Conservation (phyloP, 495 filamentous ascomycete species). For the Melanomma pulvis-pyrius region DNA sequence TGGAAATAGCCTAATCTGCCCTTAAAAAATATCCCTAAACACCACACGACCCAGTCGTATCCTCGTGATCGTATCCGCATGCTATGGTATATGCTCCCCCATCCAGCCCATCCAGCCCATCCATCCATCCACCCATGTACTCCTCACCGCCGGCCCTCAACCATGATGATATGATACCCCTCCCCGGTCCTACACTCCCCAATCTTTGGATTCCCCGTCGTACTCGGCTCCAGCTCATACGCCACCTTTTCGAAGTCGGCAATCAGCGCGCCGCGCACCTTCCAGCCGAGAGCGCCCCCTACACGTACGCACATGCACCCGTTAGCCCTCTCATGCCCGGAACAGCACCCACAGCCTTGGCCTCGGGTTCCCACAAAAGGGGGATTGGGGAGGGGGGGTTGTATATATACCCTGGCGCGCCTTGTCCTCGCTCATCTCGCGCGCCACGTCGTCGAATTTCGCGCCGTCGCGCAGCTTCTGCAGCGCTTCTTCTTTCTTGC, state of each 20-base stretch:
- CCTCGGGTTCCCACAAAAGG: neutral
- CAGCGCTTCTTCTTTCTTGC: constrained; percentile 85
- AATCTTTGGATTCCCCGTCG: constrained; percentile 73
- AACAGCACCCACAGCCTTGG: neutral
- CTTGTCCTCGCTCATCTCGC: constrained; percentile 87
- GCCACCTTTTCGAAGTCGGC: constrained; percentile 79
- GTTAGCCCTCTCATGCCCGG: neutral
- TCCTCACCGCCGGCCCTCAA: constrained; percentile 68
- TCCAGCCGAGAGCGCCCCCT: constrained; percentile 86
- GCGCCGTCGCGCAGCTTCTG: constrained; percentile 73
- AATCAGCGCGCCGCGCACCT: constrained; percentile 72
- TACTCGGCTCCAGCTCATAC: constrained; percentile 75
- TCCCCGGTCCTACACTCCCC: constrained; percentile 79
- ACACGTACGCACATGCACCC: constrained; percentile 7
- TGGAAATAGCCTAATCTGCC: too few relatives aligned
- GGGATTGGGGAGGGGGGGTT: neutral
- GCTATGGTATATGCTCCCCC: neutral
- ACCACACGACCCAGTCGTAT: too few relatives aligned
- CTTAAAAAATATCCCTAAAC: too few relatives aligned
- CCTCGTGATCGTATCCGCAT: too few relatives aligned
- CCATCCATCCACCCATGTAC: neutral
- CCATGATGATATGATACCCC: constrained; percentile 96
- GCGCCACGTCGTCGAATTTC: constrained; percentile 88
- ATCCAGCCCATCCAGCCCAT: neutral
- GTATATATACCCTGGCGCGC: constrained; percentile 67